Base-by-base conservation (phyloP, 225 moss, liverwort and hornwort genomes). In the Polytrichum formosum region DNA sequence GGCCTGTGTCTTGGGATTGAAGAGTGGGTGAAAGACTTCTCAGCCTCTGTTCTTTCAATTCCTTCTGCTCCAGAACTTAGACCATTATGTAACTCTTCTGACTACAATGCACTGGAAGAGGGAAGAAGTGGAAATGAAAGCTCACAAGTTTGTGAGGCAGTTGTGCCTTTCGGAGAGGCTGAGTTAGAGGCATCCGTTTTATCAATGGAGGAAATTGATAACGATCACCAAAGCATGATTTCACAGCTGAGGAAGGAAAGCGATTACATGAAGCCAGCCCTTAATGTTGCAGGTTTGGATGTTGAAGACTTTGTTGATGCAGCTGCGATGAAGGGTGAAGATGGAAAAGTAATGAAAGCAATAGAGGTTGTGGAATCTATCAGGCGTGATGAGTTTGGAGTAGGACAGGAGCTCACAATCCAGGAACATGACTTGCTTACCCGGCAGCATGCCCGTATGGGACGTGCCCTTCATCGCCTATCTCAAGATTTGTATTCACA, bases 401-500 rank as follows among this genome's bases (percentile, higher is more conserved):
- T 94, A n/a, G 96, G 92, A 71, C 90, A 84, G 54, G 84, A 91
- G 13, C 84, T 94, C 26, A 62, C 73, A 28, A 77, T 76, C 19
- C 79, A 82, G 72, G 90, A 90, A 62, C 81, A 84, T 59, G 86
- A 92, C 35, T 71, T 97, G 71, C 93, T 97, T 76, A 76, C 87
- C 64, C 89, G 84, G 72, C 96, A 97, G 71, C 93, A 97, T 88
- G 96, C 96, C 26, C 90, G 96, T 26, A 97, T 94, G 93, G 93
- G 96, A 25, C 93, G 96, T 65, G 96, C 96, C 30, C 84, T 97
- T 74, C 92, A 93, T 86, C 93, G 93, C 61, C 92, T 97, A 66
- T 94, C 96, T 26, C 90, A 91, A 70, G 96, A 97, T 67, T 87
- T 97, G 7, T 97, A 94, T 70, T 97, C 96, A 54, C 90, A 97